Percentiles rank a stretch among this genome's conserved stretches.
Evolutionary conservation across 306 rosid genomes (phyloP).

Genomic region (Echinosophora koreensis): DNA sequence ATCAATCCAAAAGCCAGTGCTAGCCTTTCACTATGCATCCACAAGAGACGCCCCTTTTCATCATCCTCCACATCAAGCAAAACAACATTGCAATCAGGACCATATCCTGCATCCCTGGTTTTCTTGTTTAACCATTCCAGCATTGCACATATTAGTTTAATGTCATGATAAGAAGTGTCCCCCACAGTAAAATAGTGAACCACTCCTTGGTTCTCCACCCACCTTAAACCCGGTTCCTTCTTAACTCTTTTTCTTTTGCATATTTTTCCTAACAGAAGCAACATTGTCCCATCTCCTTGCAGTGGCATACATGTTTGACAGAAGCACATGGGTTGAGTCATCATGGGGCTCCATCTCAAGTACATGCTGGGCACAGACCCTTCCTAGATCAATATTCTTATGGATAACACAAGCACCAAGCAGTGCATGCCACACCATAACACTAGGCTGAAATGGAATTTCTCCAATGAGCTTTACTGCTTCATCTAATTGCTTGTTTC

Average conservation of each 20-base stretch:
- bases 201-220: conserved; percentile 53
- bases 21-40: conserved; percentile 52
- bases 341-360: conserved; percentile 54
- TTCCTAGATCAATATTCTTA: conserved; percentile 49
- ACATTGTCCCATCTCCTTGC: conserved; percentile 49
- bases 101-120: conserved; percentile 46
- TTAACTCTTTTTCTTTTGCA: conserved; percentile 44
- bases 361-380: conserved; percentile 48
- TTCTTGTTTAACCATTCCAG: conserved; percentile 51
- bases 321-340: conserved; percentile 47
- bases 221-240: conserved; percentile 50
- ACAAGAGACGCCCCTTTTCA: conserved; percentile 51
- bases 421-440: conserved; percentile 53
- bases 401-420: conserved; percentile 53
- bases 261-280: conserved; percentile 49
- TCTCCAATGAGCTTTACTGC: conserved; percentile 47
- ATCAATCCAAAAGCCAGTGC: conserved; percentile 50
- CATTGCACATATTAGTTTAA: conserved; percentile 44
- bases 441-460: conserved; percentile 49
- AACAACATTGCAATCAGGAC: conserved; percentile 45
- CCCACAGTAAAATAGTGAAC: conserved; percentile 51
- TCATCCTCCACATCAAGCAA: conserved; percentile 50
- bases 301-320: conserved; percentile 54
- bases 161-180: conserved; percentile 47
- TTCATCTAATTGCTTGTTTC: no score